Conservation (phyloP, 1,284 basidiomycete genomes). For the Cystobasidium sp. region DNA sequence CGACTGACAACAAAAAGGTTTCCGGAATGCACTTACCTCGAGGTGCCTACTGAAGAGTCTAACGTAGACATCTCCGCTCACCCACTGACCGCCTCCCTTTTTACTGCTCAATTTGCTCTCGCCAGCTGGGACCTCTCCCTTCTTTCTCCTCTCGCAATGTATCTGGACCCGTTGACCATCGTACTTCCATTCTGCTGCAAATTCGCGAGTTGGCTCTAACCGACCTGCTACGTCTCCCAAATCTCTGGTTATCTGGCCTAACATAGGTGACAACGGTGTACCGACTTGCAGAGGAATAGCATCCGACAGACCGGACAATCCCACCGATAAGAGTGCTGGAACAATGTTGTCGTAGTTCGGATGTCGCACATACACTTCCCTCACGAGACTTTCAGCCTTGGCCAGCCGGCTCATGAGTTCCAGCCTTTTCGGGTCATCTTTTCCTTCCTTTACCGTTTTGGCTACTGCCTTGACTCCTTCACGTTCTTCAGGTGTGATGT, state of each 20-base stretch:
- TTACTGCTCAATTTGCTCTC: conserved; percentile 38
- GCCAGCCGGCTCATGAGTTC: conserved; percentile 52
- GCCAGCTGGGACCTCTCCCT: conserved; percentile 34
- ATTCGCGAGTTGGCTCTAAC: conserved; percentile 65
- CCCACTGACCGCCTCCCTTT: conserved; percentile 52
- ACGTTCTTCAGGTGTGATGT: conserved; percentile 46
- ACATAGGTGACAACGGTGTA: conserved; percentile 63
- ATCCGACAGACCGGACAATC: conserved; percentile 65
- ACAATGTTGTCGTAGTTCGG: conserved; percentile 84
- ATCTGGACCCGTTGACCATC: conserved; percentile 88
- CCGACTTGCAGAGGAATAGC: conserved; percentile 76
- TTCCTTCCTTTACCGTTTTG: conserved; percentile 55
- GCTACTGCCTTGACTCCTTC: conserved; percentile 53
- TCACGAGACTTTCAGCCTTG: conserved; percentile 62
- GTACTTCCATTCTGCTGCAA: conserved; percentile 79
- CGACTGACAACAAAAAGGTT: too few species aligned
- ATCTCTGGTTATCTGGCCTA: conserved; percentile 69
- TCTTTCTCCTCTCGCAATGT: conserved; percentile 54
- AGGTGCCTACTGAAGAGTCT: conserved; percentile 85
- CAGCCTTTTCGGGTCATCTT: conserved; percentile 52
- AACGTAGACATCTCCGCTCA: conserved; percentile 60
- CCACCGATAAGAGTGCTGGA: conserved; percentile 61
- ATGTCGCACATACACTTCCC: conserved; percentile 80
- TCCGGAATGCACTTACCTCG: conserved; percentile 65
- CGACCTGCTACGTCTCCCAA: conserved; percentile 79